Conservation (phyloP, 352 stramenopile species). For the Phytophthora palmivora region DNA sequence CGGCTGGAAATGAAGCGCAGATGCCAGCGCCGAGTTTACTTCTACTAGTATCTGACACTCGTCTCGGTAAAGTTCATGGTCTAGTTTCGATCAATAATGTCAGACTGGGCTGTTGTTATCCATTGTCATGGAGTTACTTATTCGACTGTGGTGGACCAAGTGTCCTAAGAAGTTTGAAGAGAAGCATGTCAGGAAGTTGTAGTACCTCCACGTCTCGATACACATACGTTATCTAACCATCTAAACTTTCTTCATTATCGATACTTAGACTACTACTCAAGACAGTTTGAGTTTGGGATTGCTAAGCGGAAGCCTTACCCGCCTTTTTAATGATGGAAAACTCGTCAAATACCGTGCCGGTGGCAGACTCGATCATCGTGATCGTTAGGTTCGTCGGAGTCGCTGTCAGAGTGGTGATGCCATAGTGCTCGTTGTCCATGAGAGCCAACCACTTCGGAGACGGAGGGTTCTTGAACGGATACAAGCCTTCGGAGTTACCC, state of each 20-base stretch:
- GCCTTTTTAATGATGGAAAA: slow-evolving; percentile 51
- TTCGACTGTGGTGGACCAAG: no score
- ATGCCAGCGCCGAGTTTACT: no score
- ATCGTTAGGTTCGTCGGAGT: slow-evolving; percentile 42
- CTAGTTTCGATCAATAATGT: no score
- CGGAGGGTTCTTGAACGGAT: slow-evolving; percentile 30
- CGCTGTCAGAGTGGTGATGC: slow-evolving; percentile 43
- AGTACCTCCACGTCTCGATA: no score
- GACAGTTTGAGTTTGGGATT: slow-evolving; percentile 4
- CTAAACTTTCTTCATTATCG: neutral
- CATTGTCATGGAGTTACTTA: no score
- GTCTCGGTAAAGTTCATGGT: no score
- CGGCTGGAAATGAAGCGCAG: no score
- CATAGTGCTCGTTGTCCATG: slow-evolving; percentile 45
- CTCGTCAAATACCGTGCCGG: slow-evolving; percentile 37
- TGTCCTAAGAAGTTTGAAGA: no score
- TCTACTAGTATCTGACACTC: no score
- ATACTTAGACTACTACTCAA: slow-evolving; percentile 9
- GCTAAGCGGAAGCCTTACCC: neutral
- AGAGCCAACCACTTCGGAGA: slow-evolving; percentile 40
- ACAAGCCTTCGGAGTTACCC: slow-evolving; percentile 46
- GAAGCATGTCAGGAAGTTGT: no score
- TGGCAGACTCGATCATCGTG: slow-evolving; percentile 39
- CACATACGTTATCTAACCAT: no score
- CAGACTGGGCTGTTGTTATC: no score